Percentiles rank a stretch among this genome's conserved stretches.
Evolutionary conservation across 331 rosid genomes (phyloP).

Genomic region (Malus hybrid): DNA sequence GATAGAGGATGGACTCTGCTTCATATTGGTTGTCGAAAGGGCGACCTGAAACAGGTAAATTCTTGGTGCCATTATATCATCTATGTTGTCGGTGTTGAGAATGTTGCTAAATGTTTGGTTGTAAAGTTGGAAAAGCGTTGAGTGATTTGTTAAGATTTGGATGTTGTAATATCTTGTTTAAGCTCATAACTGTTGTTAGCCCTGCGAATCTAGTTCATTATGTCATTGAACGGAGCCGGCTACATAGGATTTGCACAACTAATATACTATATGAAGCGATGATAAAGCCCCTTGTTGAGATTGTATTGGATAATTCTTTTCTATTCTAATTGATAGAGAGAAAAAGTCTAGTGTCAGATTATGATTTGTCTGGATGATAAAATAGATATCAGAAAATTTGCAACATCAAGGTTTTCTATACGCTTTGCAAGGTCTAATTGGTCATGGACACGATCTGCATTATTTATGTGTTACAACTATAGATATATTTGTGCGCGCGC

Average conservation of each 20-base stretch:
- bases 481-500: background rate
- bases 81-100: background rate
- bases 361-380: background rate
- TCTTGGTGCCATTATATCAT: background rate
- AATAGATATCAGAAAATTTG: background rate
- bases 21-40: conserved; percentile 70
- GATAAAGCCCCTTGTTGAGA: background rate
- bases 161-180: background rate
- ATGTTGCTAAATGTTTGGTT: background rate
- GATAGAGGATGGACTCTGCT: conserved; percentile 89
- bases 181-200: background rate
- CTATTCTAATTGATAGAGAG: background rate
- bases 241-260: background rate
- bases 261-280: background rate
- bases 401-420: too few species aligned
- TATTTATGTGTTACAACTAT: background rate
- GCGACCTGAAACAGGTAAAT: conserved; percentile 58
- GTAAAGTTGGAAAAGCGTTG: background rate
- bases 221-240: background rate
- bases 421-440: background rate
- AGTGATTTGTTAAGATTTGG: background rate
- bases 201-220: background rate
- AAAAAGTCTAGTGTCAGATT: background rate
- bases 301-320: background rate
- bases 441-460: background rate